phyloP scores from a whole-genome alignment of 345 rosid genomes.

The Kandelia obovata region DNA sequence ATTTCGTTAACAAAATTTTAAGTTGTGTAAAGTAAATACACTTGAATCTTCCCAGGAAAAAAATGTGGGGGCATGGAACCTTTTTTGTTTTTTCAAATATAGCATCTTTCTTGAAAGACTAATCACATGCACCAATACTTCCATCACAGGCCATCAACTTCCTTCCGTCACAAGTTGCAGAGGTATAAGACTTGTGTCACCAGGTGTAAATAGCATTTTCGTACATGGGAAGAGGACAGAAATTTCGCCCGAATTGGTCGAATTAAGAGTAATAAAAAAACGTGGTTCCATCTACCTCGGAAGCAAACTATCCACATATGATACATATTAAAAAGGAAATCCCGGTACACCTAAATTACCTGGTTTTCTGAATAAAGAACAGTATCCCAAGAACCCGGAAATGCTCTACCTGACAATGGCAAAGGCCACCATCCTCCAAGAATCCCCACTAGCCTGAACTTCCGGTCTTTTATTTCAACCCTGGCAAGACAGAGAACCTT shows the following conservation, averaged over 20 bases:
- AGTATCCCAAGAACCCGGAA: constrained; percentile 16
- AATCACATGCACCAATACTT: neutral
- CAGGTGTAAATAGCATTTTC: neutral
- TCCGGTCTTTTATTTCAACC: constrained; percentile 40
- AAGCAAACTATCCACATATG: constrained; percentile 7
- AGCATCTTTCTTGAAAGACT: neutral
- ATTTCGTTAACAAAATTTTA: no score
- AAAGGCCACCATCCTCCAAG: constrained; percentile 63
- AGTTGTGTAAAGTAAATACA: no score
- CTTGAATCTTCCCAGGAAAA: no score
- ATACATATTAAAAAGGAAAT: constrained; percentile 8
- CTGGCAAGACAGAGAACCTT: constrained; percentile 50
- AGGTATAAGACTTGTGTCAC: neutral
- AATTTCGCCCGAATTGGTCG: neutral
- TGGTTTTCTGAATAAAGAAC: constrained; percentile 14
- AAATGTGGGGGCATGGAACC: no score
- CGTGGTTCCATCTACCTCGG: neutral
- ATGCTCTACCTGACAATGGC: constrained; percentile 24
- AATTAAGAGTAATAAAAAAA: neutral
- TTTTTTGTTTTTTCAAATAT: no score
- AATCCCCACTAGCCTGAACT: constrained; percentile 39
- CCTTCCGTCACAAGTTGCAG: neutral
- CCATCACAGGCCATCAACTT: neutral
- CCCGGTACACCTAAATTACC: constrained; percentile 12
- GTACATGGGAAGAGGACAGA: neutral